Evolutionary conservation across 2,329 filamentous ascomycete genomes (phyloP).

Genomic region (Sclerotinia glacialis): DNA sequence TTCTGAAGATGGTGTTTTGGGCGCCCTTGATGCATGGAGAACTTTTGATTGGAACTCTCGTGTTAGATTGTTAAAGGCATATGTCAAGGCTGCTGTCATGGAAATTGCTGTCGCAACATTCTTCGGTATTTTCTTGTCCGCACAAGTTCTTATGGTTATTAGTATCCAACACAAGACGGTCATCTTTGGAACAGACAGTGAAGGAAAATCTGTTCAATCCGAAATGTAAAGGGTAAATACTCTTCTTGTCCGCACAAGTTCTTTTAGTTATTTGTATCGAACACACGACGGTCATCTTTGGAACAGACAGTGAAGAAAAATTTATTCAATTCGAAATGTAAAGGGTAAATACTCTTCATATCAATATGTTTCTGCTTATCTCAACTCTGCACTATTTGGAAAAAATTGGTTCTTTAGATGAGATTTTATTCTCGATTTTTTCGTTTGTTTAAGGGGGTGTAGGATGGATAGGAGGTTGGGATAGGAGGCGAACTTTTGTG

Average conservation of each 20-base stretch:
- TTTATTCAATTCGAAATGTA: not conserved
- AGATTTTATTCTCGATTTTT: not conserved
- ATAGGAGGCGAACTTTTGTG: not conserved
- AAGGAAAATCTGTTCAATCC: not conserved
- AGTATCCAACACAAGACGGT: constrained; percentile 35
- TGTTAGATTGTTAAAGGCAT: constrained; percentile 70
- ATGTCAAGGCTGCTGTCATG: constrained; percentile 67
- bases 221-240: not conserved
- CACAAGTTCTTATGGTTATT: constrained; percentile 49
- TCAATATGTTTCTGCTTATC: not conserved
- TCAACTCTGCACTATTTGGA: not conserved
- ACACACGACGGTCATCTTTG: constrained; percentile 22
- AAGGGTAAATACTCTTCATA: not conserved
- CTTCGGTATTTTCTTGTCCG: constrained; percentile 49
- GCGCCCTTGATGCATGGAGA: constrained; percentile 73
- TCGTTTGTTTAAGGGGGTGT: not conserved
- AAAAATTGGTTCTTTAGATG: not conserved
- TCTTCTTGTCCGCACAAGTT: constrained; percentile 50
- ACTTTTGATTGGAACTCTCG: constrained; percentile 73
- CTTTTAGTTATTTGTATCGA: too few species aligned
- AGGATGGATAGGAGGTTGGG: not conserved
- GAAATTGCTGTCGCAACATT: constrained; percentile 48
- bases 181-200: not conserved
- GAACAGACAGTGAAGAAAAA: not conserved
- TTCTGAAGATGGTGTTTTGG: constrained; percentile 67